Evolutionary conservation across 2,329 filamentous ascomycete species (phyloP).

Genomic region (Aspergillus eucalypticola): DNA sequence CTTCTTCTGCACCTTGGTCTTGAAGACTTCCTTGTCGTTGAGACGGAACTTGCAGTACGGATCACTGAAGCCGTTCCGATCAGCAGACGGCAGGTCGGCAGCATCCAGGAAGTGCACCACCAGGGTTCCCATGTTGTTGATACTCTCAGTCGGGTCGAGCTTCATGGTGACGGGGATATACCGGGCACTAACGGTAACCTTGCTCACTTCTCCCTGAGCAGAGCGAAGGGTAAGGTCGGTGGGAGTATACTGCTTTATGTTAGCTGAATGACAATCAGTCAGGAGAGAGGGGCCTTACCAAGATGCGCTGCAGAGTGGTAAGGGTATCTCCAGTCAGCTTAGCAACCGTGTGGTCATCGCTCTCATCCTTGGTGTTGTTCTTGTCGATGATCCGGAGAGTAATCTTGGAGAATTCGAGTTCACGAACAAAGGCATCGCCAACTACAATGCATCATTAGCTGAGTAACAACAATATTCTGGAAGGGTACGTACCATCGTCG

Average conservation of each 20-base stretch:
- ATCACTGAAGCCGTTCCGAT: slow-evolving; percentile 95
- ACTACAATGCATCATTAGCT: slow-evolving; percentile 46
- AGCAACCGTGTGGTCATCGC: slow-evolving; percentile 73
- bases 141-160: slow-evolving; percentile 90
- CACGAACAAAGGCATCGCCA: slow-evolving; percentile 92
- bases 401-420: slow-evolving; percentile 93
- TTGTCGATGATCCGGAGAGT: slow-evolving; percentile 85
- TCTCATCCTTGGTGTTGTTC: slow-evolving; percentile 67
- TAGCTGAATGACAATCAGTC: background rate
- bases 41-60: slow-evolving; percentile 94
- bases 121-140: slow-evolving; percentile 97
- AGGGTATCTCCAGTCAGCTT: slow-evolving; percentile 83
- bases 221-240: slow-evolving; percentile 79
- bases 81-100: slow-evolving; percentile 82
- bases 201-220: slow-evolving; percentile 72
- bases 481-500: slow-evolving; percentile 66
- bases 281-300: slow-evolving; percentile 56
- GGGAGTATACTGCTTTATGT: slow-evolving; percentile 72
- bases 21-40: slow-evolving; percentile 86
- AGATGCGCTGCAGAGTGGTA: slow-evolving; percentile 80
- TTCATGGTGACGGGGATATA: slow-evolving; percentile 94
- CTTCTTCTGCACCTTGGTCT: slow-evolving; percentile 96
- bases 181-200: slow-evolving; percentile 86
- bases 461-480: background rate
- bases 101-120: slow-evolving; percentile 92